Conservation (phyloP, 208 protist species). For the Plasmodiophora brassicae region DNA sequence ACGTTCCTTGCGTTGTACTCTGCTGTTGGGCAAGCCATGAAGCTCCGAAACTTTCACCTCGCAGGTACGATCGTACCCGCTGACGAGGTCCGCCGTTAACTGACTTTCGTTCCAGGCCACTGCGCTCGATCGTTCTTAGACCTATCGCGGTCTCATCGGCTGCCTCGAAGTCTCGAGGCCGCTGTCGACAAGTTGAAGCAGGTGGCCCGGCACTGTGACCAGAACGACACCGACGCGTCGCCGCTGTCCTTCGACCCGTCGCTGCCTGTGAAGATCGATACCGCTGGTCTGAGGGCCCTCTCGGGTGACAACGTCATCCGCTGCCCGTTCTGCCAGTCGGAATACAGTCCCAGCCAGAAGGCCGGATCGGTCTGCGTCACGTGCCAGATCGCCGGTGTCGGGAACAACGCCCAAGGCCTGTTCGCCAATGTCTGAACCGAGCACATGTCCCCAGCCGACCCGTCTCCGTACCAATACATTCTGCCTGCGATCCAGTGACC, state of each 20-base stretch:
- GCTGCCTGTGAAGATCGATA: not conserved
- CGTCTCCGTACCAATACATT: too few species aligned
- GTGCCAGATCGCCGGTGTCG: not conserved
- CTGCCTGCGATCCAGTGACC: too few species aligned
- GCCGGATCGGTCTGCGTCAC: not conserved
- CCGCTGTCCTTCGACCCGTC: not conserved
- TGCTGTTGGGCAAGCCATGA: not conserved
- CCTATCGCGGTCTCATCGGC: not conserved
- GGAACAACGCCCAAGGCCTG: not conserved
- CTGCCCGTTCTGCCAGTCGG: not conserved
- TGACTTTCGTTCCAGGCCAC: too few species aligned
- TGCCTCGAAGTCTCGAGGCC: not conserved
- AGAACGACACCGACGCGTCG: not conserved
- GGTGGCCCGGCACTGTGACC: slow-evolving; percentile 12
- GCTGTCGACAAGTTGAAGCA: slow-evolving; percentile 9
- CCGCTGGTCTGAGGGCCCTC: not conserved
- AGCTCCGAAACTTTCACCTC: not conserved
- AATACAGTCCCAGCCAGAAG: not conserved
- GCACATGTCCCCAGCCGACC: too few species aligned
- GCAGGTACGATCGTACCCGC: too few species aligned
- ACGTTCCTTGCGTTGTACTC: not conserved
- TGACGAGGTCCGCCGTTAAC: too few species aligned
- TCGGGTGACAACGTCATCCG: not conserved
- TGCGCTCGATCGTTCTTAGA: not conserved
- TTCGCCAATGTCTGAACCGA: too few species aligned